Percentiles rank a stretch among this genome's conserved stretches.
These are phyloP conservation scores for Candida yuanshanica DNA, from an alignment of 805 yeast genomes.

Conservation along the genomic window DNA sequence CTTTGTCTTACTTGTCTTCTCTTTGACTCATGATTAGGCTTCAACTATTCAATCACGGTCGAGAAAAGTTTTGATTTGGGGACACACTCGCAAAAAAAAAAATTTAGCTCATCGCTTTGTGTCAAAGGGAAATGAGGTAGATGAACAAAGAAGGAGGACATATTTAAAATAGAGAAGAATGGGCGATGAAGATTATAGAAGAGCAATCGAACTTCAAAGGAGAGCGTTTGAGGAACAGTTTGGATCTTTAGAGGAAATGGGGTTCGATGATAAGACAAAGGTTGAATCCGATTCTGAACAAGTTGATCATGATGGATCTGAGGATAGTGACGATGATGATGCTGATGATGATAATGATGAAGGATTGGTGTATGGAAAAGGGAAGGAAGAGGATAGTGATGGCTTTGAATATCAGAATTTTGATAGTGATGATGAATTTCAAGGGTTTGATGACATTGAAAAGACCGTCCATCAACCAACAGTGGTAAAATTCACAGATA, in stretches of 20 bases:
- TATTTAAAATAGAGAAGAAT: not conserved
- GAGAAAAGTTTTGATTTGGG: no score
- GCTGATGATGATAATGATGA: conserved; percentile 17
- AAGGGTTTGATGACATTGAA: conserved; percentile 8
- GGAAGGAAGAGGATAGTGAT: not conserved
- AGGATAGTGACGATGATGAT: conserved; percentile 9
- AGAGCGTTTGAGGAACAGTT: conserved; percentile 59
- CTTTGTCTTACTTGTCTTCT: no score
- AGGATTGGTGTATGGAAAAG: conserved; percentile 5
- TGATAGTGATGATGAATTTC: conserved; percentile 19
- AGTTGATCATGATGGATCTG: conserved; percentile 5
- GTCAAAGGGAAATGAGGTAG: no score
- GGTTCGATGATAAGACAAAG: conserved; percentile 42
- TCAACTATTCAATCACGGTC: no score
- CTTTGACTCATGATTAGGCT: no score
- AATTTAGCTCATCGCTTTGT: not conserved
- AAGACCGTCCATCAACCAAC: conserved; percentile 10
- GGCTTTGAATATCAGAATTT: conserved; percentile 21
- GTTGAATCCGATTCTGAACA: conserved; percentile 8
- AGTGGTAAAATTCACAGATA: conserved; percentile 37
- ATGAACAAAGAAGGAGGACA: no score
- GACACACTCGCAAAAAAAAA: no score
- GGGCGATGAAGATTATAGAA: conserved; percentile 10
- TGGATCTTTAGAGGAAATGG: conserved; percentile 51
- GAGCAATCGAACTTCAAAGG: conserved; percentile 45